These are phyloP conservation scores for Rhodosporidiobolus odoratus DNA, from an alignment of 768 basidiomycete genomes.

Conservation along the genomic window DNA sequence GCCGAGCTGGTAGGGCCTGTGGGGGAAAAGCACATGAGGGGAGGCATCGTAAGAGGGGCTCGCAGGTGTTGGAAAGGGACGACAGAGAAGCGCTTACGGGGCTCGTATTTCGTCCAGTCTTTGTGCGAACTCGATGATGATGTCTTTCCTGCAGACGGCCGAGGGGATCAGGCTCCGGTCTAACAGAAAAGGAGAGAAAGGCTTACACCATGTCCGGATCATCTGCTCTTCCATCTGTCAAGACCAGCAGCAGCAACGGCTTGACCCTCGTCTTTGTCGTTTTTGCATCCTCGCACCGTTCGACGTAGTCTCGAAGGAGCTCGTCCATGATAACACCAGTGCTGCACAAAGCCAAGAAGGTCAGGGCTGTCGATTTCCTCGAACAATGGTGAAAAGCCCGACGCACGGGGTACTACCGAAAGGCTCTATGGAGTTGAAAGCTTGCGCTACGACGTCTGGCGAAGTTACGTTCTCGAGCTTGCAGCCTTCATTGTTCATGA, in stretches of 20 bases:
- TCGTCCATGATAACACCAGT: constrained; percentile 20
- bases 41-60: too few species aligned
- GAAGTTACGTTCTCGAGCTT: constrained; percentile 7
- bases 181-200: not conserved
- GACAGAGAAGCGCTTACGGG: not conserved
- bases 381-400: too few species aligned
- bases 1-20: constrained; percentile 37
- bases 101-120: constrained; percentile 36
- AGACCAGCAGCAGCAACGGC: constrained; percentile 35
- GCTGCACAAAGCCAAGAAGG: not conserved
- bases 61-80: not conserved
- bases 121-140: constrained; percentile 34
- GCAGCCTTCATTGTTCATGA: constrained; percentile 23
- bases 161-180: not conserved
- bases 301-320: constrained; percentile 35
- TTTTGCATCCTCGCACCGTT: constrained; percentile 31
- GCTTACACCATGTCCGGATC: constrained; percentile 25
- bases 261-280: constrained; percentile 19
- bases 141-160: not conserved
- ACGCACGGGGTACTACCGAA: constrained; percentile 22
- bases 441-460: not conserved
- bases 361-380: too few species aligned
- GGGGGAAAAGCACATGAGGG: not conserved
- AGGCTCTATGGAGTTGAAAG: constrained; percentile 29
- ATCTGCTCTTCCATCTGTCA: constrained; percentile 38